Conservation (phyloP, 2,329 filamentous ascomycete species). For the Phialocephala sp. region DNA sequence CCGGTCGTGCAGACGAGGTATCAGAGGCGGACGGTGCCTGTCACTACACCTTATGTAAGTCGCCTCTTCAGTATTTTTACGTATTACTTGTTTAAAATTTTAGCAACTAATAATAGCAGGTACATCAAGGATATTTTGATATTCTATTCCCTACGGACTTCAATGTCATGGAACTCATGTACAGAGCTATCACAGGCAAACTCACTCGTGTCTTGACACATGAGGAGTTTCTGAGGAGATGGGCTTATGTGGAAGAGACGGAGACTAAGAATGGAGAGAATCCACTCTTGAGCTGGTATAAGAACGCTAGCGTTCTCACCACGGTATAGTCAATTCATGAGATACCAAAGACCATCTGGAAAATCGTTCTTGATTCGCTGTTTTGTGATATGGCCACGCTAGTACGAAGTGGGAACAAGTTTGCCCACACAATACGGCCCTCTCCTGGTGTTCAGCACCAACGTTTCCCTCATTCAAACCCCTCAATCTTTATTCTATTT, state of each 20-base stretch:
- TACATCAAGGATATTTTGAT: conserved; percentile 98
- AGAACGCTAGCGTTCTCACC: conserved; percentile 91
- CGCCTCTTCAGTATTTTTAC: background rate
- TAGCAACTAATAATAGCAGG: conserved; percentile 54
- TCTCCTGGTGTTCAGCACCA: too few relatives aligned
- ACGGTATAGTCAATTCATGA: conserved; percentile 58
- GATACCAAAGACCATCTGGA: background rate
- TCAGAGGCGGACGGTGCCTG: conserved; percentile 83
- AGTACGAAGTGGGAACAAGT: background rate
- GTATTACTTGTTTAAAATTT: too few relatives aligned
- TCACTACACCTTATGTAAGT: conserved; percentile 85
- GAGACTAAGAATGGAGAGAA: conserved; percentile 91
- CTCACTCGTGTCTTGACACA: conserved; percentile 85
- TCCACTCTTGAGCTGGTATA: conserved; percentile 89
- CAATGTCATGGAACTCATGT: conserved; percentile 85
- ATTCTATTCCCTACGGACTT: conserved; percentile 99
- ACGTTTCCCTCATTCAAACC: too few relatives aligned
- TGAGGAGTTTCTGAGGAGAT: conserved; percentile 86
- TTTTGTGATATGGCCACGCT: background rate
- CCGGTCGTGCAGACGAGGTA: conserved; percentile 97
- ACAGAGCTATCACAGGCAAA: conserved; percentile 90
- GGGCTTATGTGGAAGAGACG: conserved; percentile 91
- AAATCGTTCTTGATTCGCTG: background rate
- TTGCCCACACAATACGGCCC: background rate
- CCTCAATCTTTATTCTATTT: background rate